Percentiles rank a stretch among this genome's conserved stretches.
These are phyloP conservation scores for Aspergillus sp. DNA, from an alignment of 2,329 filamentous ascomycete genomes.

Conservation along the genomic window DNA sequence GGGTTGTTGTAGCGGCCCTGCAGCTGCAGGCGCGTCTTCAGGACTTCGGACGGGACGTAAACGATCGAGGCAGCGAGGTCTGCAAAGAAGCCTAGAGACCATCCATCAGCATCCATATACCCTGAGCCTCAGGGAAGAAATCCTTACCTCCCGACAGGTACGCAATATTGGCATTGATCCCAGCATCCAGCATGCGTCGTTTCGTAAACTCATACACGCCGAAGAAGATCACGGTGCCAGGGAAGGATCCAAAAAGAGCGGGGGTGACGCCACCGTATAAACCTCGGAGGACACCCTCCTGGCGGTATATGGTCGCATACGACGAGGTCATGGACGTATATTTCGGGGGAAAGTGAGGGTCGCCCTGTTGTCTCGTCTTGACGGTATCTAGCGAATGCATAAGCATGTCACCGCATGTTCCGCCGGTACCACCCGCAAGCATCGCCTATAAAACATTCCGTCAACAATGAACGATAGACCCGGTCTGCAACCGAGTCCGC, in stretches of 20 bases:
- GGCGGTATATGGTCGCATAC: conserved; percentile 87
- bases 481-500: too few relatives aligned
- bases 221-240: conserved; percentile 92
- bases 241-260: conserved; percentile 87
- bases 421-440: conserved; percentile 90
- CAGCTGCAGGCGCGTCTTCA: conserved; percentile 94
- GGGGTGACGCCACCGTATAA: conserved; percentile 93
- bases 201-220: conserved; percentile 97
- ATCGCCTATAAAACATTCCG: conserved; percentile 65
- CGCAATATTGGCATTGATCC: conserved; percentile 76
- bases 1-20: conserved; percentile 96
- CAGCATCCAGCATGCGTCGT: conserved; percentile 78
- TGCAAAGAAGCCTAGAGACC: conserved; percentile 72
- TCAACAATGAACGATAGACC: not conserved
- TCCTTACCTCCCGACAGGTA: conserved; percentile 78
- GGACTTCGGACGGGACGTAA: conserved; percentile 94
- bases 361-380: conserved; percentile 96
- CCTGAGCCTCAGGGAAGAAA: conserved; percentile 11
- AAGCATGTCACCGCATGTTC: conserved; percentile 90
- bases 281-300: conserved; percentile 83
- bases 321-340: conserved; percentile 88
- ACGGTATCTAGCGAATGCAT: conserved; percentile 99
- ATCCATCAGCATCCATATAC: conserved; percentile 5
- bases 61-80: conserved; percentile 88
- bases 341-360: conserved; percentile 87